These are phyloP conservation scores for Allodekkera sacchari DNA, from an alignment of 805 yeast genomes.

Conservation along the genomic window DNA sequence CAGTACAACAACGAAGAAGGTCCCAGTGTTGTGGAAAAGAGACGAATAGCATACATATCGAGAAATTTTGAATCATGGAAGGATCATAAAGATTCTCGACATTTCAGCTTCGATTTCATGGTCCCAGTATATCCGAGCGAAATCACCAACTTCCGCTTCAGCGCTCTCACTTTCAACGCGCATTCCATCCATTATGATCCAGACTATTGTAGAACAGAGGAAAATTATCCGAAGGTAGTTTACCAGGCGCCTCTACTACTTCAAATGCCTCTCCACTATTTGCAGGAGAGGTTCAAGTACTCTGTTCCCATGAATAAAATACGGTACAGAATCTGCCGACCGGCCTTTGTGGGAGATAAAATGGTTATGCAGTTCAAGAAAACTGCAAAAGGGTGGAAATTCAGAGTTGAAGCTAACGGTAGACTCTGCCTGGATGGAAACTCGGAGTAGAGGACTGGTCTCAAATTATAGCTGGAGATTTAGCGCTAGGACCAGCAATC, in stretches of 20 bases:
- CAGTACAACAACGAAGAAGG: constrained; percentile 25
- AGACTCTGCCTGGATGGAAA: too few relatives aligned
- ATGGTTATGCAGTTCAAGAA: constrained; percentile 19
- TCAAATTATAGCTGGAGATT: constrained; percentile 3
- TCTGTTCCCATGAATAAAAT: constrained; percentile 22
- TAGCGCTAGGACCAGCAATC: constrained; percentile 2
- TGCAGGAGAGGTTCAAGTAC: constrained; percentile 7
- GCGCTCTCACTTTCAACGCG: constrained; percentile 72
- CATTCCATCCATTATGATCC: constrained; percentile 77
- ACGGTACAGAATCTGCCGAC: constrained; percentile 41
- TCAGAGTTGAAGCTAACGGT: too few relatives aligned
- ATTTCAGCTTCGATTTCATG: too few relatives aligned
- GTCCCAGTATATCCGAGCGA: constrained; percentile 33
- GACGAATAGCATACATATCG: constrained; percentile 64
- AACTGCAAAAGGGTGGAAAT: not conserved
- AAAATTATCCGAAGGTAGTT: constrained; percentile 52
- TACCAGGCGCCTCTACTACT: constrained; percentile 80
- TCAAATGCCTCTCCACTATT: constrained; percentile 47
- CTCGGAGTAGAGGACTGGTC: constrained; percentile 24
- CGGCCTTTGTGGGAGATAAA: constrained; percentile 37
- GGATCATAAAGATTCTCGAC: too few relatives aligned
- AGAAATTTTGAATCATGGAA: too few relatives aligned
- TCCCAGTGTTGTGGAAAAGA: constrained; percentile 36
- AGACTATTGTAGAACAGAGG: constrained; percentile 41
- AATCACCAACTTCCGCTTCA: constrained; percentile 49